These are phyloP conservation scores for Micractinium sp. DNA, from an alignment of 139 green algal genomes.

Conservation along the genomic window DNA sequence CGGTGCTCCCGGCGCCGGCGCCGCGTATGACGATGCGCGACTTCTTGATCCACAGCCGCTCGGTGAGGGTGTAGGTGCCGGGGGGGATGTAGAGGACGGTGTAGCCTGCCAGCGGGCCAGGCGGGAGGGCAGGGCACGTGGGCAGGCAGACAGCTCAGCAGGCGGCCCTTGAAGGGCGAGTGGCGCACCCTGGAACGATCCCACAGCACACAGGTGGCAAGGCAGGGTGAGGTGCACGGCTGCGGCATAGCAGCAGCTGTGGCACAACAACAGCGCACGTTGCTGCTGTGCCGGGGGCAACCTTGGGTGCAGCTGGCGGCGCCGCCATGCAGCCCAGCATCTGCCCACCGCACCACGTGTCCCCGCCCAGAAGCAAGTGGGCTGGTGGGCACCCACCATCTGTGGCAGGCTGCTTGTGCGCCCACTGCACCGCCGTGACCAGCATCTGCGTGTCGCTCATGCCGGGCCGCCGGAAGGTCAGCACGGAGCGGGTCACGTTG, in stretches of 20 bases:
- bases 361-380: too few species aligned
- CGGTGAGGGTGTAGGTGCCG: constrained; percentile 22
- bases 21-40: not conserved
- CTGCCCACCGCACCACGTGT: too few species aligned
- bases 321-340: too few species aligned
- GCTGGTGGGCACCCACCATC: not conserved
- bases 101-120: not conserved
- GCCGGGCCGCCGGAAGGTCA: not conserved
- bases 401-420: not conserved
- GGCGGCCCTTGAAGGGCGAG: too few species aligned
- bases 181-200: not conserved
- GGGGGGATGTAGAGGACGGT: constrained; percentile 3
- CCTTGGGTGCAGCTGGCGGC: too few species aligned
- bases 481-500: not conserved
- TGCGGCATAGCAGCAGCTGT: not conserved
- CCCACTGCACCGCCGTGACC: not conserved
- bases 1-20: not conserved
- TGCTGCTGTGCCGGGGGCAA: too few species aligned
- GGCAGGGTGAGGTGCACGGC: not conserved
- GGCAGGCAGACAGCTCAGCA: not conserved
- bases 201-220: not conserved
- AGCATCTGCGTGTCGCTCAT: constrained; percentile 14
- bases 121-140: not conserved
- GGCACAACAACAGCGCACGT: too few species aligned
- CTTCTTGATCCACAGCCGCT: not conserved